Base-by-base conservation (phyloP, 2,329 filamentous ascomycete genomes). In the Dactylellina sp. region DNA sequence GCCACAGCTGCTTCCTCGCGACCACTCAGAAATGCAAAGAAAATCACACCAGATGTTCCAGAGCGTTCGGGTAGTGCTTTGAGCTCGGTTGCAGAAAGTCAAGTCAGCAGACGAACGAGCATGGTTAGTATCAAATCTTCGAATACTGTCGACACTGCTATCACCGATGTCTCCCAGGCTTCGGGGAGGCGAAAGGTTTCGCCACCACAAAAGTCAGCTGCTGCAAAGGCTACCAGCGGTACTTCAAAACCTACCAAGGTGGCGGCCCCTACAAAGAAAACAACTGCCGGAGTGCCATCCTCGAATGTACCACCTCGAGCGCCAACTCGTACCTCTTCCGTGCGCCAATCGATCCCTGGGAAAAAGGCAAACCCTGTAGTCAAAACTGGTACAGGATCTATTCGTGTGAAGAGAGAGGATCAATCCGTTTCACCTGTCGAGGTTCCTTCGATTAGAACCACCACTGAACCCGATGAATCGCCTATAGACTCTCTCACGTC, bases 401-500 rank as follows among this genome's bases (percentile, higher is more conserved):
- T 7, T 18, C 28, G 35, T 11, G 35, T 24, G 6, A 70, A 50
- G 22, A 60, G 16, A 22, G 59, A 60, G 14, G 55, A 59, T 2
- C 32, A 62, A 52, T 28, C 32, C n/a, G 47, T 57, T 14, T 62
- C 66, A 1, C 65, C 71, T 1, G 40, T 64, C 9, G 64, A 68
- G 12, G 52, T 64, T 5, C 60, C 63, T 12, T 64, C 59, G 11
- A 71, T 75, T 16, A 59, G 25, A 25, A 64, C 72, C 5, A 68
- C 68, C 7, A 12, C 55, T 7, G 78, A 76, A 28, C 44, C 42
- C 57, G 77, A 62, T 7, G 37, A 57, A 1, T 81, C 83, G 52
- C 84, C 84, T 53, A 78, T 89, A 37, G 86, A 88, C 60, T 84
- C 81, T 55, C 82, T 89, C 72, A 85, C 86, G 0, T 83, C 82